These are phyloP conservation scores for Colletotrichum australisinense DNA, from an alignment of 2,329 filamentous ascomycete genomes.

Conservation along the genomic window DNA sequence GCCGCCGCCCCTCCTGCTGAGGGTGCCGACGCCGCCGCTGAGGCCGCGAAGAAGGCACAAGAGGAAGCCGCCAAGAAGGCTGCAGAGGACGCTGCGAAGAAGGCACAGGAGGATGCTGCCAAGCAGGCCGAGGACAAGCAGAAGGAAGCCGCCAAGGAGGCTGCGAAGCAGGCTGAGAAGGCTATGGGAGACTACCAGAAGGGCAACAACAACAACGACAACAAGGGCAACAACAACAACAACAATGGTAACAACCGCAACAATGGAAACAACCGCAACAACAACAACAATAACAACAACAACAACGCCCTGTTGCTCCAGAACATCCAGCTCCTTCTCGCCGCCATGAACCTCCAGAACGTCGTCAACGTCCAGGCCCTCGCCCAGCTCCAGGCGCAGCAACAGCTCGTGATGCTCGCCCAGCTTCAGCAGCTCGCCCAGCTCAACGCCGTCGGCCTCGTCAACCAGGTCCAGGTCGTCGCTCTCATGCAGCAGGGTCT, in stretches of 20 bases:
- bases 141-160: conserved; percentile 21
- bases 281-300: conserved; percentile 38
- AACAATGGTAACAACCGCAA: conserved; percentile 19
- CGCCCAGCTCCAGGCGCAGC: conserved; percentile 42
- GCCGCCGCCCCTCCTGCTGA: neutral
- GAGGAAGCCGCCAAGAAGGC: conserved; percentile 10
- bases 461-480: conserved; percentile 39
- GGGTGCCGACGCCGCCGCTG: conserved; percentile 6
- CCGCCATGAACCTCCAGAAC: conserved; percentile 42
- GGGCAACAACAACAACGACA: conserved; percentile 38
- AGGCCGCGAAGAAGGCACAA: neutral
- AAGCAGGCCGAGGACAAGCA: neutral
- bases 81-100: neutral
- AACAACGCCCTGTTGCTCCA: conserved; percentile 34
- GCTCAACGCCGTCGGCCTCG: conserved; percentile 40
- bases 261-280: conserved; percentile 42
- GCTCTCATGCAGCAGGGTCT: conserved; percentile 40
- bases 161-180: conserved; percentile 27
- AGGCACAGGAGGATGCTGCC: neutral
- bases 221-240: conserved; percentile 38
- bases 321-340: conserved; percentile 41
- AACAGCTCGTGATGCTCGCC: conserved; percentile 41
- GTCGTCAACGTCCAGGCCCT: conserved; percentile 42
- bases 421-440: conserved; percentile 43
- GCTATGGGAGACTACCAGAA: conserved; percentile 15